Evolutionary conservation across 768 basidiomycete genomes (phyloP).

Genomic region (Candolleomyces eurysporus): DNA sequence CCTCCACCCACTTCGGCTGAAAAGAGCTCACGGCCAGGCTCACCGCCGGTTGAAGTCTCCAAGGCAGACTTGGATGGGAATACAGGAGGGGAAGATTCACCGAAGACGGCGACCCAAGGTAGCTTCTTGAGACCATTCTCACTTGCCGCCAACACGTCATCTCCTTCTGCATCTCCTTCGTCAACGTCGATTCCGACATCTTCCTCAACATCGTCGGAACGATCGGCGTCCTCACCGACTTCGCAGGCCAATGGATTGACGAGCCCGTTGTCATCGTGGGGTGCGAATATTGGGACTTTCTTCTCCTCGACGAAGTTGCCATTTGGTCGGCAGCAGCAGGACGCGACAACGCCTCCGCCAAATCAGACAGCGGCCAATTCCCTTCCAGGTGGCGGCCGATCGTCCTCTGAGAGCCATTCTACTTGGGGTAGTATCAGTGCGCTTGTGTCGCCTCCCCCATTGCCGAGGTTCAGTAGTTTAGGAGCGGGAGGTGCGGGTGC

Average conservation of each 20-base stretch:
- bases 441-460: conserved; percentile 3
- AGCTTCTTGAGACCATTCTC: conserved; percentile 26
- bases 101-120: conserved; percentile 18
- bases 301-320: conserved; percentile 27
- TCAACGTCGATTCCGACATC: conserved; percentile 3
- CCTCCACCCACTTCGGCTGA: conserved; percentile 19
- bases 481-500: conserved; percentile 1
- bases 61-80: conserved; percentile 32
- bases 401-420: conserved; percentile 1
- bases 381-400: not conserved
- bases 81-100: conserved; percentile 9
- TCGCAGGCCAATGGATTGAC: conserved; percentile 4
- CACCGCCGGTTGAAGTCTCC: conserved; percentile 38
- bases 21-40: conserved; percentile 31
- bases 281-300: conserved; percentile 30
- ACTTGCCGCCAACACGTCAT: conserved; percentile 17
- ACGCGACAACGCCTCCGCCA: not conserved
- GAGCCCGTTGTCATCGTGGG: conserved; percentile 27
- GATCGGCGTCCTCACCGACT: conserved; percentile 15
- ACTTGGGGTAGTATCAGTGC: conserved; percentile 9
- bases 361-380: not conserved
- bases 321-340: not conserved
- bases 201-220: conserved; percentile 12
- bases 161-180: not conserved
- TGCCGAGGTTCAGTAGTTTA: not conserved